Percentiles rank a stretch among this genome's conserved stretches.
Conservation (phyloP, 345 rosid species). For the Salix purpurea region DNA sequence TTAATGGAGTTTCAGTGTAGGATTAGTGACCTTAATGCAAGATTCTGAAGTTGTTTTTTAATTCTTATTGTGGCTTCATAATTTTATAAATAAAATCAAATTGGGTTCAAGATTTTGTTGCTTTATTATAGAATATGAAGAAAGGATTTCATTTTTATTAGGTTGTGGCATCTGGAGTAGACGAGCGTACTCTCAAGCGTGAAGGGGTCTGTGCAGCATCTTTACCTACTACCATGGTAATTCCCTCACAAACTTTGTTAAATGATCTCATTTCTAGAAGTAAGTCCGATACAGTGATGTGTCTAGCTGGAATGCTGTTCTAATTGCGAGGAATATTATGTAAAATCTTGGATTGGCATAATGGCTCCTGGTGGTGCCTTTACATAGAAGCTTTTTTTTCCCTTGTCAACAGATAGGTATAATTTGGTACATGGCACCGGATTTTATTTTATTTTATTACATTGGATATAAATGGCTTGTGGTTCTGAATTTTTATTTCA, state of each 20-base stretch:
- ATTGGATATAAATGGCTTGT: not conserved
- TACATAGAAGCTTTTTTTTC: too few relatives aligned
- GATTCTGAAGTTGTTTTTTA: not conserved
- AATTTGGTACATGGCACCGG: not conserved
- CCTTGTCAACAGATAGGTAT: not conserved
- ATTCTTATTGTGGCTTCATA: not conserved
- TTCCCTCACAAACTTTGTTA: not conserved
- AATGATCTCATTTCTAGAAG: not conserved
- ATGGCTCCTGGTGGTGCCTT: too few relatives aligned
- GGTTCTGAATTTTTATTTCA: not conserved
- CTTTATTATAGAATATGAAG: not conserved
- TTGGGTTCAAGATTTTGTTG: not conserved
- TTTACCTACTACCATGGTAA: constrained; percentile 88
- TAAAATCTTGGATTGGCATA: not conserved
- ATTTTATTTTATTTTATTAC: not conserved
- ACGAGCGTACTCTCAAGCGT: constrained; percentile 88
- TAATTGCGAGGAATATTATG: not conserved
- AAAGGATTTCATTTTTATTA: constrained; percentile 18
- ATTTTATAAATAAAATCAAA: not conserved
- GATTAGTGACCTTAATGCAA: constrained; percentile 1
- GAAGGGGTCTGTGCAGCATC: constrained; percentile 99
- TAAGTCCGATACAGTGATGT: not conserved
- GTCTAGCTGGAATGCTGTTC: not conserved
- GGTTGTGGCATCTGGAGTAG: constrained; percentile 98
- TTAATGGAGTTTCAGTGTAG: not conserved